Evolutionary conservation across 345 rosid species (phyloP), one percentile per base, ranked within the genome.

Genomic region (Heritiera littoralis): DNA sequence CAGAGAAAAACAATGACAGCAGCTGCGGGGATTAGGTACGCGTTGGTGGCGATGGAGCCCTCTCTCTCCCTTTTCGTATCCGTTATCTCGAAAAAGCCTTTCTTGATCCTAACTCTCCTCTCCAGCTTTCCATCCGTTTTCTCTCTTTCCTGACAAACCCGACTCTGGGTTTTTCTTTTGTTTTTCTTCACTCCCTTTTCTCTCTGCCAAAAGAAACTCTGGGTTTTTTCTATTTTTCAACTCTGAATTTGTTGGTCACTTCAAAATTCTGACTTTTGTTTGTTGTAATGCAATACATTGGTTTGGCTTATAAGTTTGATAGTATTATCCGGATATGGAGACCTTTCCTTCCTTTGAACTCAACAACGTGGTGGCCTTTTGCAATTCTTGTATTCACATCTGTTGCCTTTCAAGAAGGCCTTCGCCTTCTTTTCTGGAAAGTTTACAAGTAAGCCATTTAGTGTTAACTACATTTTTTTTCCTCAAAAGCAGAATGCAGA

Each of bases 21-120:
- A 51, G 91, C 86, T 10, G 99, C 99, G 59, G 99, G 99, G 82
- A 92, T 96, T 81, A 98, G 99, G 6, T 96, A 92, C 84, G 89
- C 92, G 41, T 84, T 94, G 84, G 43, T 94, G 15, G 98, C 98
- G 32, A 78, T 96, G 23, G 99, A 98, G 51, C 97, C 98, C 3
- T 90, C 98, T 72, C 90, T 96, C 79, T 85, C 94, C 38, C 89
- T 96, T 66, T 96, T 94, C 91, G 81, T 92, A 89, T 83, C 99
- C 52, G 94, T 92, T 78, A 88, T 96, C 88, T 91, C 99, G 87
- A 94, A 88, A 78, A 92, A 92, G 82, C 98, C 99, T 55, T 94
- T 92, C 81, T 83, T 96, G 77, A 91, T 96, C 86, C 96, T 96
- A 84, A 92, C 94, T 49, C 87, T 96, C 52, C 98, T 96, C 88